Evolutionary conservation across 169 alveolate species (phyloP).

Genomic region (Eimeria praecox): DNA sequence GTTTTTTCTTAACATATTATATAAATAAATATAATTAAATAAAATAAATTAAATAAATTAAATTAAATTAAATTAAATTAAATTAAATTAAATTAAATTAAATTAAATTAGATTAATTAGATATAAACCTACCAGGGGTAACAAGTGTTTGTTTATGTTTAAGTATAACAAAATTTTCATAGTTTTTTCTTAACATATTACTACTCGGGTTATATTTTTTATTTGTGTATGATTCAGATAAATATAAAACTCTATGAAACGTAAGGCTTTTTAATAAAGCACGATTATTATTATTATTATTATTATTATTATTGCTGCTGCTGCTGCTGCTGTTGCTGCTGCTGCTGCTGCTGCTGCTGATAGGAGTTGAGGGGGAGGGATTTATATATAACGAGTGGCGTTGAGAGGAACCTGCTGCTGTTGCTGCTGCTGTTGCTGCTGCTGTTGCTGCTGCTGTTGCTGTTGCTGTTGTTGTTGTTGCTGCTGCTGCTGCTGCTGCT

Average conservation of each 20-base stretch:
- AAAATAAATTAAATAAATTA: too few species aligned
- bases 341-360: background rate
- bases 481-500: too few species aligned
- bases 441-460: background rate
- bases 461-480: too few species aligned
- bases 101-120: too few species aligned
- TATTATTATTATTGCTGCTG: background rate
- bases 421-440: background rate
- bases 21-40: too few species aligned
- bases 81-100: too few species aligned
- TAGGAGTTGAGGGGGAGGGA: too few species aligned
- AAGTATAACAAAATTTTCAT: conserved; percentile 66
- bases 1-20: background rate
- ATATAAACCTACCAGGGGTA: conserved; percentile 44
- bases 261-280: background rate
- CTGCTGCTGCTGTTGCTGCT: conserved; percentile 16
- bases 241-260: conserved; percentile 34
- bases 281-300: background rate
- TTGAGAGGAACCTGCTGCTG: too few species aligned
- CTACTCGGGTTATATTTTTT: conserved; percentile 49
- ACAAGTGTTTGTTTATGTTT: conserved; percentile 47
- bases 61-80: too few species aligned
- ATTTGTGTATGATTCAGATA: conserved; percentile 51
- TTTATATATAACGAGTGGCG: too few species aligned
- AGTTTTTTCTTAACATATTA: conserved; percentile 65